Conservation (phyloP, 2,329 filamentous ascomycete species). For the Talaromyces rugulosus region DNA sequence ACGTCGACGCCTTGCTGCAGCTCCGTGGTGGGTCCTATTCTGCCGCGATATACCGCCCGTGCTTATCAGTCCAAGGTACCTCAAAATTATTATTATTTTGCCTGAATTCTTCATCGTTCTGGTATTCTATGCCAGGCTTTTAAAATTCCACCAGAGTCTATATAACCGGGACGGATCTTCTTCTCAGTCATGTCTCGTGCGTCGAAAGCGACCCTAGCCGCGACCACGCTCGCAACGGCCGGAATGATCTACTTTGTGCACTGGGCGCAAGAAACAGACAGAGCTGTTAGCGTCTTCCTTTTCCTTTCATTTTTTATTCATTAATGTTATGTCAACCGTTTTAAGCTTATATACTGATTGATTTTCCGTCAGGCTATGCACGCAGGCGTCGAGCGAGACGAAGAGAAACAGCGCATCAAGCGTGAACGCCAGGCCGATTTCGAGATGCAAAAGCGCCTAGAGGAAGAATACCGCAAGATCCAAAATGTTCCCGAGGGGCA, state of each 20-base stretch:
- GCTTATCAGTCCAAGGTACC: not conserved
- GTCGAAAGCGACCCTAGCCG: slow-evolving; percentile 78
- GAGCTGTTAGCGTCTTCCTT: slow-evolving; percentile 57
- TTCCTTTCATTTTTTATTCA: not conserved
- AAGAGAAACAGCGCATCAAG: slow-evolving; percentile 90
- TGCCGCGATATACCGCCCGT: slow-evolving; percentile 28
- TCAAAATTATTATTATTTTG: not conserved
- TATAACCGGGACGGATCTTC: not conserved
- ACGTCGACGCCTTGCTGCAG: slow-evolving; percentile 1
- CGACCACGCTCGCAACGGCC: slow-evolving; percentile 70
- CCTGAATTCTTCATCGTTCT: not conserved
- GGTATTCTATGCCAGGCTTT: not conserved
- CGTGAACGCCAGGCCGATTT: slow-evolving; percentile 90
- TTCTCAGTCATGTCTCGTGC: slow-evolving; percentile 72
- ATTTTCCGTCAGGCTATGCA: slow-evolving; percentile 70
- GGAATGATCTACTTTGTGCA: slow-evolving; percentile 82
- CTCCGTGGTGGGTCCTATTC: slow-evolving; percentile 16
- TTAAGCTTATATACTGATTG: not conserved
- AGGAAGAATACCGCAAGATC: slow-evolving; percentile 84
- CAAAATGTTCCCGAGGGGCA: slow-evolving; percentile 66
- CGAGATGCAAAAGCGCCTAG: slow-evolving; percentile 79
- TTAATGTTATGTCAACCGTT: not conserved
- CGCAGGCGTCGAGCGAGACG: slow-evolving; percentile 84
- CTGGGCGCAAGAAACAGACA: slow-evolving; percentile 78
- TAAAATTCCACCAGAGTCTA: not conserved